phyloP scores from a whole-genome alignment of 306 rosid species.

The Dryas alaskensis region DNA sequence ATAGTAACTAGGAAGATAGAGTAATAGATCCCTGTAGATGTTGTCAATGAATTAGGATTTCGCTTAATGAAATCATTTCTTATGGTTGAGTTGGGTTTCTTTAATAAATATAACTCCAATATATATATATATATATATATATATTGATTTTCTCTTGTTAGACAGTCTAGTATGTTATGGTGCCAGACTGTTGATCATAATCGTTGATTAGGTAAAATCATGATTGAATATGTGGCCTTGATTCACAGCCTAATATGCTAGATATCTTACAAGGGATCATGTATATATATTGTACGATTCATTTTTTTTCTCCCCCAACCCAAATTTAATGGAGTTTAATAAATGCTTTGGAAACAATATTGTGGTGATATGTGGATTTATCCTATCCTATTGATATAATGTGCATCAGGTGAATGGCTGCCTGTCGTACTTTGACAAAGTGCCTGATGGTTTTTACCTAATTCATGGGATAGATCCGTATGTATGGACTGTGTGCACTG shows the following conservation, averaged over 20 bases:
- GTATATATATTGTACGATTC: not conserved
- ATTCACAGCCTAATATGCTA: conserved; percentile 4
- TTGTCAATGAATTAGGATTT: too few species aligned
- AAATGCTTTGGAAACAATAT: not conserved
- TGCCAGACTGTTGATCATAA: not conserved
- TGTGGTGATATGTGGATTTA: conserved; percentile 13
- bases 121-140: not conserved
- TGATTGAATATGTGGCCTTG: not conserved
- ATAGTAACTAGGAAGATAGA: not conserved
- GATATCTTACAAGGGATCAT: conserved; percentile 11
- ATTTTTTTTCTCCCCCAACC: not conserved
- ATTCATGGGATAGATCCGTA: conserved; percentile 91
- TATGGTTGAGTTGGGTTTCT: not conserved
- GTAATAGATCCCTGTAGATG: not conserved
- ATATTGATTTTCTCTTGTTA: not conserved
- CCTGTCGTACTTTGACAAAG: conserved; percentile 77
- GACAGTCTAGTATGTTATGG: not conserved
- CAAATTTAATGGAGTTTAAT: not conserved
- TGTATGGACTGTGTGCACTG: conserved; percentile 89
- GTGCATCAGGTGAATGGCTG: conserved; percentile 90
- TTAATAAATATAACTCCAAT: not conserved
- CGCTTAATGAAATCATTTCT: not conserved
- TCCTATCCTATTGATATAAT: conserved; percentile 30
- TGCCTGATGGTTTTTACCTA: conserved; percentile 91
- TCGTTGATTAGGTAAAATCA: not conserved